phyloP scores from a whole-genome alignment of 345 rosid genomes.

The Linum trigynum region DNA sequence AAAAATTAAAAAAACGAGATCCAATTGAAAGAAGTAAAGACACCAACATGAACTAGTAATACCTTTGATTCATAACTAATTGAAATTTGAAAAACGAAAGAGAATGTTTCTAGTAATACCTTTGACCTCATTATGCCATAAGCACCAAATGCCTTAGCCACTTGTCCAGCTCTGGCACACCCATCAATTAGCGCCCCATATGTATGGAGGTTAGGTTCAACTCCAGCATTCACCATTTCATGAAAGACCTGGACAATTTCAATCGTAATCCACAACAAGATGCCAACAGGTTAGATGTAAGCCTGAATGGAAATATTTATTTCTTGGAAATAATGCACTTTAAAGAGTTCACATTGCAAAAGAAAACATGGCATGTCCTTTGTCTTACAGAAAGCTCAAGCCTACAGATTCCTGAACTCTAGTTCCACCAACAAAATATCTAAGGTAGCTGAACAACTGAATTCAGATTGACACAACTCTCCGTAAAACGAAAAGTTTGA shows the following conservation, averaged over 20 bases:
- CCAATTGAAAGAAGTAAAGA: neutral
- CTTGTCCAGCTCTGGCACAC: slow-evolving; percentile 89
- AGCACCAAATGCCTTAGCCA: slow-evolving; percentile 98
- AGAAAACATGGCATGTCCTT: too few species aligned
- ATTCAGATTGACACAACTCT: too few species aligned
- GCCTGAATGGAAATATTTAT: too few species aligned
- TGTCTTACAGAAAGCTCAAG: too few species aligned
- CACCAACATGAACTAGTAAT: neutral
- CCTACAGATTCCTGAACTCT: too few species aligned
- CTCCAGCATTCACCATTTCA: slow-evolving; percentile 84
- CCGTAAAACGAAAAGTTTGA: too few species aligned
- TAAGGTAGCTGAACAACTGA: too few species aligned
- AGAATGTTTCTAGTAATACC: slow-evolving; percentile 31
- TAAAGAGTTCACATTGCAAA: too few species aligned
- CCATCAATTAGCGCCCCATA: slow-evolving; percentile 98
- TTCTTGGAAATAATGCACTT: too few species aligned
- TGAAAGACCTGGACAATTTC: slow-evolving; percentile 59
- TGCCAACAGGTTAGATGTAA: neutral
- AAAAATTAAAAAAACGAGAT: slow-evolving; percentile 7
- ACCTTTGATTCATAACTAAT: neutral
- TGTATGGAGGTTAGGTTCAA: slow-evolving; percentile 84
- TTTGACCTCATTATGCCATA: slow-evolving; percentile 96
- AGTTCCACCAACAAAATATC: too few species aligned
- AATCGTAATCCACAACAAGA: neutral
- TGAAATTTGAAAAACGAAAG: neutral